phyloP scores from a whole-genome alignment of 257 asterid genomes.

The Cordia subcordata region DNA sequence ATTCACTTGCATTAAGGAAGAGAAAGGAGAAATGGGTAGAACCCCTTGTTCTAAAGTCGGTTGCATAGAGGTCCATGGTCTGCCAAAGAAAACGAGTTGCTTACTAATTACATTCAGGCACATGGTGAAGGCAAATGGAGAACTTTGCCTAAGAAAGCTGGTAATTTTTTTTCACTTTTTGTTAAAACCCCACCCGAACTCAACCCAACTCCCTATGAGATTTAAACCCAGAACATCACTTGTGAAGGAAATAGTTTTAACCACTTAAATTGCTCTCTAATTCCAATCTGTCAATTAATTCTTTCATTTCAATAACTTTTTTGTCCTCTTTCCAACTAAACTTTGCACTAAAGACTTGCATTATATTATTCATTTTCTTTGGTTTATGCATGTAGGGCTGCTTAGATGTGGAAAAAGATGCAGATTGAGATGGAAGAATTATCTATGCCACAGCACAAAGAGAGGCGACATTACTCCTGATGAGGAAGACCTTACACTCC shows the following conservation, averaged over 20 bases:
- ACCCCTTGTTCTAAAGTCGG: constrained; percentile 51
- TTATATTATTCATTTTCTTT: background rate
- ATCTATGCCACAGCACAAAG: constrained; percentile 1
- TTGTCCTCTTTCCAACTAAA: too few species aligned
- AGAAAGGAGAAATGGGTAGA: constrained; percentile 33
- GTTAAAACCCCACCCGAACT: too few species aligned
- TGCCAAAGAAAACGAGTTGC: constrained; percentile 36
- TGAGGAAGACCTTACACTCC: constrained; percentile 8
- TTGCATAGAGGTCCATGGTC: constrained; percentile 53
- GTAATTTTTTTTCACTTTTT: constrained; percentile 4
- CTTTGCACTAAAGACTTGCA: background rate
- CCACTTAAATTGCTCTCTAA: background rate
- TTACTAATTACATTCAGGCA: constrained; percentile 34
- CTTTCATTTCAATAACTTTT: too few species aligned
- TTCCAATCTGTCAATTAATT: too few species aligned
- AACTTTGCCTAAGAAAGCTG: constrained; percentile 50
- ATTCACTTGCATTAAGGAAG: background rate
- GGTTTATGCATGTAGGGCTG: background rate
- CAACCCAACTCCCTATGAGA: too few species aligned
- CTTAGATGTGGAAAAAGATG: constrained; percentile 16
- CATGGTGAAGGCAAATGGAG: constrained; percentile 62
- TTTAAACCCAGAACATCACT: too few species aligned
- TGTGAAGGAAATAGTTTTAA: too few species aligned
- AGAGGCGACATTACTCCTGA: constrained; percentile 11
- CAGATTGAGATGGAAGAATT: constrained; percentile 8